phyloP scores from a whole-genome alignment of 768 basidiomycete species.

The Auricularia auricula-judae region DNA sequence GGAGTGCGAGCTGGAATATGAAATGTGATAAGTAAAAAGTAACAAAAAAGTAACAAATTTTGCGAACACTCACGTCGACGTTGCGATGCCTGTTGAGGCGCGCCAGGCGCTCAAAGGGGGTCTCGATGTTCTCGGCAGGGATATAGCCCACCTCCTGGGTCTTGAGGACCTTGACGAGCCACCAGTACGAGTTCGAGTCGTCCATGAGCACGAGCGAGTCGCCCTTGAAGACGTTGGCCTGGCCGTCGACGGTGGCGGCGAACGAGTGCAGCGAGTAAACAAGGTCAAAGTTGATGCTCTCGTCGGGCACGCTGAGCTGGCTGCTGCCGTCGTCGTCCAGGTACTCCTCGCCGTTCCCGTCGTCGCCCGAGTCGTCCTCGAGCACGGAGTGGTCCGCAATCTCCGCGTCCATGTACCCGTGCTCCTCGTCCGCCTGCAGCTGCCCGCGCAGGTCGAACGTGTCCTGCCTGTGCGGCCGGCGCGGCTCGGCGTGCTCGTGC shows the following conservation, averaged over 20 bases:
- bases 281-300: slow-evolving; percentile 86
- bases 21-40: neutral
- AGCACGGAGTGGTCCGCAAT: slow-evolving; percentile 56
- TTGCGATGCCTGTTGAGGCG: slow-evolving; percentile 95
- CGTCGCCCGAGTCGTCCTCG: slow-evolving; percentile 59
- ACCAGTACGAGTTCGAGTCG: slow-evolving; percentile 99
- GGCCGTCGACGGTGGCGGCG: slow-evolving; percentile 95
- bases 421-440: slow-evolving; percentile 41
- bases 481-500: slow-evolving; percentile 4
- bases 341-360: slow-evolving; percentile 40
- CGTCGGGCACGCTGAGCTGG: slow-evolving; percentile 78
- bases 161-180: slow-evolving; percentile 97
- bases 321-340: slow-evolving; percentile 68
- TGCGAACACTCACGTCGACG: slow-evolving; percentile 62
- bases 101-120: slow-evolving; percentile 91
- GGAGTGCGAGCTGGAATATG: neutral
- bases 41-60: too few relatives aligned
- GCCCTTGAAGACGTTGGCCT: slow-evolving; percentile 97
- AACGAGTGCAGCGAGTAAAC: slow-evolving; percentile 94
- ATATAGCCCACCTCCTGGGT: slow-evolving; percentile 99
- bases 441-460: slow-evolving; percentile 66
- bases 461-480: slow-evolving; percentile 34
- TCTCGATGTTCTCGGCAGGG: slow-evolving; percentile 98
- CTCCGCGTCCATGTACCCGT: slow-evolving; percentile 1
- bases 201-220: slow-evolving; percentile 95